These are phyloP conservation scores for Mycothermus thermophilus DNA, from an alignment of 495 filamentous ascomycete species.

Conservation along the genomic window DNA sequence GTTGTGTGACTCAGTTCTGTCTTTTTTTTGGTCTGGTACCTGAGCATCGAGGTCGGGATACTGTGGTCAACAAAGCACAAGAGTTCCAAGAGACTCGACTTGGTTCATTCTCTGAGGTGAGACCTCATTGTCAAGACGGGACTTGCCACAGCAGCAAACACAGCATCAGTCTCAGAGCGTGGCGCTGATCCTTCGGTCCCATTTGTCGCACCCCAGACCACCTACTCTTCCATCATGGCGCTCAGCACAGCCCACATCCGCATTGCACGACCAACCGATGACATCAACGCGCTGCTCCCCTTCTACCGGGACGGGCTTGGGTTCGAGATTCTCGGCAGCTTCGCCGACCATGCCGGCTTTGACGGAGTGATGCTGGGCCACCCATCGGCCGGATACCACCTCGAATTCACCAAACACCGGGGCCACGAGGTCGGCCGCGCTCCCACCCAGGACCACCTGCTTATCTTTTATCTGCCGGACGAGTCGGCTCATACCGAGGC, in stretches of 20 bases:
- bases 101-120: no score
- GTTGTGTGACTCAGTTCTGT: no score
- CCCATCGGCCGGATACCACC: slow-evolving; percentile 13
- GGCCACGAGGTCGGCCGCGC: slow-evolving; percentile 17
- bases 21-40: no score
- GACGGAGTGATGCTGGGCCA: slow-evolving; percentile 21
- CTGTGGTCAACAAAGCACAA: no score
- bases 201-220: neutral
- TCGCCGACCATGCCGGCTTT: slow-evolving; percentile 19
- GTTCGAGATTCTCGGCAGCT: slow-evolving; percentile 15
- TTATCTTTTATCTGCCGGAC: slow-evolving; percentile 22
- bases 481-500: slow-evolving; percentile 7
- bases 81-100: no score
- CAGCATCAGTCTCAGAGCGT: no score
- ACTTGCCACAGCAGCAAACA: no score
- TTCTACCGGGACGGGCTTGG: slow-evolving; percentile 22
- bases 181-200: no score
- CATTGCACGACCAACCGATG: slow-evolving; percentile 21
- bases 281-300: slow-evolving; percentile 17
- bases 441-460: slow-evolving; percentile 23
- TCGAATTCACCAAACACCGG: slow-evolving; percentile 19
- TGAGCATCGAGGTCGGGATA: no score
- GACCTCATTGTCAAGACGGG: no score
- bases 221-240: slow-evolving; percentile 3
- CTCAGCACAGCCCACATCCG: slow-evolving; percentile 17